Percentiles rank a stretch among this genome's conserved stretches.
phyloP scores from a whole-genome alignment of 257 asterid genomes.

The Solanum neorickii region DNA sequence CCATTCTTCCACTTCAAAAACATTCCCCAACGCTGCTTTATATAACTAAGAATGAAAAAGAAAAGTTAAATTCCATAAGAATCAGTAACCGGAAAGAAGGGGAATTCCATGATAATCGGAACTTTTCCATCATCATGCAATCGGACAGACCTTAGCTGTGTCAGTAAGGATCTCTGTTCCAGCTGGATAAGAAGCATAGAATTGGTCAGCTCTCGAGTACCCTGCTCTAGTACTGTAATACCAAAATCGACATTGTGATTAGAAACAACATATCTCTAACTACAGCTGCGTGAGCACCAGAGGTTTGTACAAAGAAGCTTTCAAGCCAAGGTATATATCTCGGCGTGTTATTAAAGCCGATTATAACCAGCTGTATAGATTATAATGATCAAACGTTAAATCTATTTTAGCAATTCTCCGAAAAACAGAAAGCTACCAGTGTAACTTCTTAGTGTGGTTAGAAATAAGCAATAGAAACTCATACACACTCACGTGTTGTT shows the following conservation, averaged over 20 bases:
- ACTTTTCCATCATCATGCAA: neutral
- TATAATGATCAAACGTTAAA: neutral
- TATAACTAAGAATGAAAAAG: conserved; percentile 35
- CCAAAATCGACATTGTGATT: conserved; percentile 2
- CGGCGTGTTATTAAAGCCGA: neutral
- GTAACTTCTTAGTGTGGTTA: neutral
- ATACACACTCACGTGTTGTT: conserved; percentile 71
- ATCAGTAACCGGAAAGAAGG: neutral
- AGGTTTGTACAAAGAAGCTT: neutral
- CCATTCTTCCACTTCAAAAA: conserved; percentile 89
- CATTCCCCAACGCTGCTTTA: conserved; percentile 72
- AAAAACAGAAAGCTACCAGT: neutral
- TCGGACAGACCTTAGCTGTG: conserved; percentile 51
- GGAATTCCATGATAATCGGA: neutral
- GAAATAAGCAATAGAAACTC: conserved; percentile 6
- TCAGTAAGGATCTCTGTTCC: conserved; percentile 90
- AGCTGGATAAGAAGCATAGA: conserved; percentile 91
- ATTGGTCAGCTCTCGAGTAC: conserved; percentile 83
- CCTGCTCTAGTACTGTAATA: conserved; percentile 83
- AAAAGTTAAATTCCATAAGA: neutral
- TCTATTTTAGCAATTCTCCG: neutral
- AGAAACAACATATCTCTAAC: neutral
- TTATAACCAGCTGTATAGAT: neutral
- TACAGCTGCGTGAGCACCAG: neutral
- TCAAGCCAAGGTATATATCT: neutral